These are phyloP conservation scores for Lipomyces japonicus DNA, from an alignment of 805 yeast species.

Conservation along the genomic window DNA sequence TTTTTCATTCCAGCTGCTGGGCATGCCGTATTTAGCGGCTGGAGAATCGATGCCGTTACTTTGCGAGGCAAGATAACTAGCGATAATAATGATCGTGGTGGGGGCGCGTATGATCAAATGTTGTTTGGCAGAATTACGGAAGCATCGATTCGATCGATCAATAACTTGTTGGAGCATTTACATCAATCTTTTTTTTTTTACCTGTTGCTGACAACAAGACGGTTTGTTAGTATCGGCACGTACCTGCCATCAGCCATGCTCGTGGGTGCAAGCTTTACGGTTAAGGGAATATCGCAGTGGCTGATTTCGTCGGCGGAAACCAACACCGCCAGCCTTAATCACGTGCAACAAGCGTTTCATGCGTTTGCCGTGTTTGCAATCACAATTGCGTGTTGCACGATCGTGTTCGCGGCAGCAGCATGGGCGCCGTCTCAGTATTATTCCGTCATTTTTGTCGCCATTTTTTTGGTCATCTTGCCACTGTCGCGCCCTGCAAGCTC, in stretches of 20 bases:
- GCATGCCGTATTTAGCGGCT: slow-evolving; percentile 92
- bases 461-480: too few relatives aligned
- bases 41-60: slow-evolving; percentile 91
- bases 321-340: slow-evolving; percentile 11
- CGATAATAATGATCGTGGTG: slow-evolving; percentile 1
- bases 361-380: slow-evolving; percentile 24
- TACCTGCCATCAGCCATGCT: slow-evolving; percentile 83
- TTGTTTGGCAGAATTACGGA: slow-evolving; percentile 89
- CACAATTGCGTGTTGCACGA: neutral
- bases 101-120: slow-evolving; percentile 63
- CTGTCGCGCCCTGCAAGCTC: too few relatives aligned
- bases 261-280: slow-evolving; percentile 61
- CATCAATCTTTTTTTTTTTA: slow-evolving; percentile 97
- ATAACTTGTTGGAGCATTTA: slow-evolving; percentile 88
- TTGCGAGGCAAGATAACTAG: slow-evolving; percentile 50
- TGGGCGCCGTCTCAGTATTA: slow-evolving; percentile 7
- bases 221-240: slow-evolving; percentile 89
- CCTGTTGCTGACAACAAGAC: slow-evolving; percentile 67
- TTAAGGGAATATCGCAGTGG: slow-evolving; percentile 53
- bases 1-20: slow-evolving; percentile 52
- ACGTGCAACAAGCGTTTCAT: slow-evolving; percentile 33
- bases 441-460: slow-evolving; percentile 5
- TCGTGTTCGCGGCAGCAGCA: neutral
- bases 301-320: slow-evolving; percentile 5
- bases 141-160: slow-evolving; percentile 80